Base-by-base conservation (phyloP, 2,329 filamentous ascomycete genomes). In the Rutstroemia sydowiana region DNA sequence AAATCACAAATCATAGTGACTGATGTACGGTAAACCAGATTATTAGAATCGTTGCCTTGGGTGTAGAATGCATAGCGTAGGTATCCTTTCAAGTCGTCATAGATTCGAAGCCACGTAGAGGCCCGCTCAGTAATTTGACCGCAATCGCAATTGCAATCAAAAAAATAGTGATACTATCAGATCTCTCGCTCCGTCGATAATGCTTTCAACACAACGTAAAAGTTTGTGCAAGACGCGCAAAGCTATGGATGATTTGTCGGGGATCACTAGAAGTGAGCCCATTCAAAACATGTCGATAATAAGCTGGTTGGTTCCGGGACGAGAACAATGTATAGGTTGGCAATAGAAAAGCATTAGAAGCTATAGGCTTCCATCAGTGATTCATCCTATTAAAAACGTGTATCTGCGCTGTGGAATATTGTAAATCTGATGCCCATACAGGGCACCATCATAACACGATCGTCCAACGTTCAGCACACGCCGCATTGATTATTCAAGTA, bases 401-500 rank as follows among this genome's bases (percentile, higher is more conserved):
- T 26, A 45, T 45, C n/a, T 45, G 31, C 48, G 18, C 44, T 20
- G 41, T 45, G 36, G 31, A 51, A 43, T 43, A 34, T 45, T 45
- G 48, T 45, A 14, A 51, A 30, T 16, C 16, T 44, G 26, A 28
- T 32, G 21, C 43, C 40, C 36, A 39, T 16, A 18, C 14, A 18
- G 36, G 18, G 16, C 16, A 39, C n/a, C 6, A 8, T 13, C n/a
- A 45, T 39, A 41, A 20, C 39, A 23, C 18, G 13, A 21, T 41
- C 39, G 39, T 21, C 39, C 16, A 26, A 21, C 23, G 23, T 21
- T 45, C 16, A 18, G 41, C 14, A 26, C 23, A 26, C 8, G 8
- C 8, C 23, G 48, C 30, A 16, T 40, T 39, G 31, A 37, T 31
- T 31, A 37, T 51, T 51, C 48, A 51, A 51, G 41, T 32, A 51